phyloP scores from a whole-genome alignment of 1,284 basidiomycete species.

The Austroboletus novae-zelandiae region DNA sequence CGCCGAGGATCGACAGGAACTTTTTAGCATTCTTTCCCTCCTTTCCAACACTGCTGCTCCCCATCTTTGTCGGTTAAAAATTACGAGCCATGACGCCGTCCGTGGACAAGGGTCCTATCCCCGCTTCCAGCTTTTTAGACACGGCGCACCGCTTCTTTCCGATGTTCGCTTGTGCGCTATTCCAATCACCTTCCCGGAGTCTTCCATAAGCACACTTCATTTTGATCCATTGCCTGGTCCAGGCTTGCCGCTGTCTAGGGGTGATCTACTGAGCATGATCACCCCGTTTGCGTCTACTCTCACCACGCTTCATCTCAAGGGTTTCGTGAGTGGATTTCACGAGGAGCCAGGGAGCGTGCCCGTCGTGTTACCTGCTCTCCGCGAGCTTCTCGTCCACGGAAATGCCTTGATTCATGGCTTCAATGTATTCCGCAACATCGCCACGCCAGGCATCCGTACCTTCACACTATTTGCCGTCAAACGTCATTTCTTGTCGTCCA shows the following conservation, averaged over 20 bases:
- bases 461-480: constrained; percentile 27
- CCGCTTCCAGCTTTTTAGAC: constrained; percentile 28
- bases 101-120: constrained; percentile 28
- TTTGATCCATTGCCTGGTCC: constrained; percentile 31
- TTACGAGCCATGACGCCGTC: constrained; percentile 26
- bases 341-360: constrained; percentile 34
- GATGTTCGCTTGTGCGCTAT: constrained; percentile 33
- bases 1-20: constrained; percentile 31
- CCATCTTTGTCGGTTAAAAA: constrained; percentile 27
- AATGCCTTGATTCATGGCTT: constrained; percentile 33
- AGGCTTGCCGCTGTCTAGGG: constrained; percentile 26
- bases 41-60: constrained; percentile 26
- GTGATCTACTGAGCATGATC: constrained; percentile 30
- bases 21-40: constrained; percentile 22
- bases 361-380: constrained; percentile 29
- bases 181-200: constrained; percentile 31
- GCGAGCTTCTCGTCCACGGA: constrained; percentile 31
- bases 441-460: constrained; percentile 28
- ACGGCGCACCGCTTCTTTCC: constrained; percentile 28
- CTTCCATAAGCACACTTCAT: constrained; percentile 26
- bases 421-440: constrained; percentile 35
- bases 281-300: constrained; percentile 28
- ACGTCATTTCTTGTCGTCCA: constrained; percentile 30
- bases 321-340: constrained; percentile 33
- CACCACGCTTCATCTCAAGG: constrained; percentile 32